Conservation (phyloP, 2,329 filamentous ascomycete genomes). For the Cordyceps javanica region DNA sequence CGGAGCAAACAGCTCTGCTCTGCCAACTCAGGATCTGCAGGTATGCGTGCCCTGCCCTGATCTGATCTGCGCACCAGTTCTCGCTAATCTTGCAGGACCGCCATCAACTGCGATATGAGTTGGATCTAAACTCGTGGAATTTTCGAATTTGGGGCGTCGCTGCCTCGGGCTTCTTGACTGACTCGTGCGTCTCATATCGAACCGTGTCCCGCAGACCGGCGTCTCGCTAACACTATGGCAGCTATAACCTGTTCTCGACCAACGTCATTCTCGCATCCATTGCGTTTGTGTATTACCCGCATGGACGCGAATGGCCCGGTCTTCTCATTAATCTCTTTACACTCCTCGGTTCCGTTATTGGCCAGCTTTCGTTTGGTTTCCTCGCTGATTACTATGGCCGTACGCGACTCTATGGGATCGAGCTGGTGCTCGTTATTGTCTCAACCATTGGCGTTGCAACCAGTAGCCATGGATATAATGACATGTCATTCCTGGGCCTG, state of each 20-base stretch:
- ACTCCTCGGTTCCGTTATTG: slow-evolving; percentile 44
- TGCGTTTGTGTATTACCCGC: slow-evolving; percentile 47
- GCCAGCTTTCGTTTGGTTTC: slow-evolving; percentile 47
- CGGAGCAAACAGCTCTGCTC: slow-evolving; percentile 44
- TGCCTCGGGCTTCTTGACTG: slow-evolving; percentile 48
- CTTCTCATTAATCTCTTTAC: slow-evolving; percentile 48
- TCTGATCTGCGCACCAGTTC: not conserved
- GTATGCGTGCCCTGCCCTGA: slow-evolving; percentile 26
- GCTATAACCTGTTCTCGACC: slow-evolving; percentile 49
- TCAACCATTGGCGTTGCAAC: slow-evolving; percentile 53
- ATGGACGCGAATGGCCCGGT: slow-evolving; percentile 37
- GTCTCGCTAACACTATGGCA: slow-evolving; percentile 19
- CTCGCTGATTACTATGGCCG: slow-evolving; percentile 50
- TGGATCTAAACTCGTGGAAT: slow-evolving; percentile 50
- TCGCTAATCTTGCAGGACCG: slow-evolving; percentile 34
- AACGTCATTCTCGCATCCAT: slow-evolving; percentile 49
- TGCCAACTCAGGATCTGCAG: slow-evolving; percentile 43
- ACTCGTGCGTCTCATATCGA: slow-evolving; percentile 35
- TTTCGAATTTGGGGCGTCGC: slow-evolving; percentile 48
- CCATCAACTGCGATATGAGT: slow-evolving; percentile 45
- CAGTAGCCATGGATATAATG: slow-evolving; percentile 42
- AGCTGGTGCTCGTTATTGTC: slow-evolving; percentile 49
- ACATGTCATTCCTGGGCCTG: slow-evolving; percentile 43
- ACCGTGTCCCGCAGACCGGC: not conserved
- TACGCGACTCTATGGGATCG: slow-evolving; percentile 50